Evolutionary conservation across 805 yeast genomes (phyloP), one percentile per base, ranked within the genome.

Genomic region (Metschnikowia sp.): DNA sequence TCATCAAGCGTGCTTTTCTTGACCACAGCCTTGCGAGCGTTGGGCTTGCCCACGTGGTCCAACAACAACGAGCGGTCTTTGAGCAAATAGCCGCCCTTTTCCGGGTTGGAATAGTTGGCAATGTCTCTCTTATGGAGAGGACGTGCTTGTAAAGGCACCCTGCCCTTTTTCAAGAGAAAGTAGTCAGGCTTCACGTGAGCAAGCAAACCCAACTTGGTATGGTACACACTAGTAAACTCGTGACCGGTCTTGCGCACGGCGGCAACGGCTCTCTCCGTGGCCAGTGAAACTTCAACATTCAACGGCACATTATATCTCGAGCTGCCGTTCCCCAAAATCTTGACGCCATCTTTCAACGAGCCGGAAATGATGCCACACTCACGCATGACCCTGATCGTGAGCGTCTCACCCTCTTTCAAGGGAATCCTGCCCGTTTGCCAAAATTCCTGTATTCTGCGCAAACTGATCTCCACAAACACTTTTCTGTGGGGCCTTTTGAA

Each of bases 101-200:
- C 82, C 2, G 78, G 76, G 62, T 82, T 77, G 41, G 89, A 80
- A 70, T 94, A 92, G 66, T 76, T 88, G 48, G 81, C 81, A 47
- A 92, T 83, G 60, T 86, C 89, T 67, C 88, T 85, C 68, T 87
- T 81, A 57, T 80, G 82, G 8, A 84, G 85, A 11, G 99, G 99
- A 66, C 90, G 81, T 1, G 97, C 90, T 44, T 80, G 83, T 54
- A 88, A 64, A 39, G 98, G 98, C 12, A 91, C 65, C 54, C 89
- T 81, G 13, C 95, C 96, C 61, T 82, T 83, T 58, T 77, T 85
- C 53, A 74, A 66, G 40, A 86, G 64, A 57, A 83, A 86, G 65
- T 83, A 75, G 40, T 81, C 78, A 10, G 98, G 97, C 39, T 83
- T 68, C 35, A 88, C 72, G 59, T 89, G 94, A 4, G 89, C 92